Conservation (phyloP, 768 basidiomycete genomes). For the Trametes maxima region DNA sequence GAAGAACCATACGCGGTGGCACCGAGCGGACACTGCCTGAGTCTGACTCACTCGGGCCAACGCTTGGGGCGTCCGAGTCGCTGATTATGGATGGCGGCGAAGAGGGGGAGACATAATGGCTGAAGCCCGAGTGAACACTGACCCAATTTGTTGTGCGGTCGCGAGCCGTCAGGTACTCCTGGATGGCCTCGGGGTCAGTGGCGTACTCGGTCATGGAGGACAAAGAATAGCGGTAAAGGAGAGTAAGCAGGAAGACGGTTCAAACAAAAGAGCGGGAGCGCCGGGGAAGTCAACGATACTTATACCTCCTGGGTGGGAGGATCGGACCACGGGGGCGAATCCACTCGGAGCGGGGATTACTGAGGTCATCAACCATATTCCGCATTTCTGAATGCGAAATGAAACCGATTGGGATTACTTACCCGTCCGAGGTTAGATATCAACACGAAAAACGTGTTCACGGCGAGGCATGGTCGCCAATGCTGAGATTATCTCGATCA, state of each 20-base stretch:
- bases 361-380: constrained; percentile 19
- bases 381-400: constrained; percentile 11
- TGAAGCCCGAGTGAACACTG: constrained; percentile 37
- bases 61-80: constrained; percentile 37
- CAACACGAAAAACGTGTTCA: constrained; percentile 26
- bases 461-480: constrained; percentile 27
- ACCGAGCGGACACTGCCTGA: constrained; percentile 46
- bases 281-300: constrained; percentile 19
- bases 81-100: constrained; percentile 27
- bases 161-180: constrained; percentile 58
- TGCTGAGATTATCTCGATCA: constrained; percentile 20
- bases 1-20: constrained; percentile 74
- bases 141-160: constrained; percentile 73
- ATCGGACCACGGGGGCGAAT: constrained; percentile 20
- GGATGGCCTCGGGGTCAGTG: constrained; percentile 57
- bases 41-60: constrained; percentile 42
- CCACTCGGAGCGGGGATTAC: constrained; percentile 19
- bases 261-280: constrained; percentile 20
- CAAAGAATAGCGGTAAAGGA: constrained; percentile 18
- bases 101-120: constrained; percentile 22
- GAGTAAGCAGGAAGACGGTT: constrained; percentile 17
- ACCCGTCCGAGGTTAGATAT: constrained; percentile 18
- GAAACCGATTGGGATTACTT: constrained; percentile 21
- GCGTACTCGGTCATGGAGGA: constrained; percentile 65
- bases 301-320: constrained; percentile 22